phyloP scores from a whole-genome alignment of 179 eudicot genomes.

The Patellifolia procumbens region DNA sequence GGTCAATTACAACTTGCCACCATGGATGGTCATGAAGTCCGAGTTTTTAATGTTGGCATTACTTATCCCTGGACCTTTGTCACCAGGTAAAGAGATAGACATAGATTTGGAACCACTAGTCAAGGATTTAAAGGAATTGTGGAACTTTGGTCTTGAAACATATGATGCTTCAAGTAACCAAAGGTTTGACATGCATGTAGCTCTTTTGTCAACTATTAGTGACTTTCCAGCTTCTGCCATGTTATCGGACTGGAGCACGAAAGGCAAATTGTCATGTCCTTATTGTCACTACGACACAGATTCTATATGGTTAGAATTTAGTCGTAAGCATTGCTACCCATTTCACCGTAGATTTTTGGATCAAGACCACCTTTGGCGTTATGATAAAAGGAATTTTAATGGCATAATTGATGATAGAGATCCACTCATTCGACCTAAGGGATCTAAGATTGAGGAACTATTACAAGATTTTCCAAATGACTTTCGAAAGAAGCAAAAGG shows the following conservation, averaged over 20 bases:
- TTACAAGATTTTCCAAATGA: not conserved
- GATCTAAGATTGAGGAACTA: not conserved
- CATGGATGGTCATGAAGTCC: not conserved
- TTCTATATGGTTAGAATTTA: not conserved
- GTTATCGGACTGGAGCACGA: slow-evolving; percentile 9
- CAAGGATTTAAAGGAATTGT: slow-evolving; percentile 2
- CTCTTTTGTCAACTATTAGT: slow-evolving; percentile 6
- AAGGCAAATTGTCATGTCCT: not conserved
- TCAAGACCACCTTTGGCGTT: not conserved
- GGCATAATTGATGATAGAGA: not conserved
- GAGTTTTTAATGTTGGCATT: not conserved
- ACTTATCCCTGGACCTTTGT: not conserved
- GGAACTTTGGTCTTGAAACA: slow-evolving; percentile 11
- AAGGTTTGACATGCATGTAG: slow-evolving; percentile 8
- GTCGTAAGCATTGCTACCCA: slow-evolving; percentile 6
- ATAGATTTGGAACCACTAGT: not conserved
- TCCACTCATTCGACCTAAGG: not conserved
- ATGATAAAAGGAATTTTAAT: not conserved
- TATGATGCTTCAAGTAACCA: not conserved
- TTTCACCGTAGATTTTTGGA: slow-evolving; percentile 6
- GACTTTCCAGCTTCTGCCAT: slow-evolving; percentile 24
- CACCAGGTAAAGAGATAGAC: not conserved
- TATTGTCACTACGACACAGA: slow-evolving; percentile 9
- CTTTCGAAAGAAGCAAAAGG: slow-evolving; percentile 6
- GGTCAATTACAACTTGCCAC: not conserved